A percentile compares a stretch with the other conserved stretches of the same genome.
Conservation (phyloP, 1,284 basidiomycete genomes). For the Puccinia coronata region DNA sequence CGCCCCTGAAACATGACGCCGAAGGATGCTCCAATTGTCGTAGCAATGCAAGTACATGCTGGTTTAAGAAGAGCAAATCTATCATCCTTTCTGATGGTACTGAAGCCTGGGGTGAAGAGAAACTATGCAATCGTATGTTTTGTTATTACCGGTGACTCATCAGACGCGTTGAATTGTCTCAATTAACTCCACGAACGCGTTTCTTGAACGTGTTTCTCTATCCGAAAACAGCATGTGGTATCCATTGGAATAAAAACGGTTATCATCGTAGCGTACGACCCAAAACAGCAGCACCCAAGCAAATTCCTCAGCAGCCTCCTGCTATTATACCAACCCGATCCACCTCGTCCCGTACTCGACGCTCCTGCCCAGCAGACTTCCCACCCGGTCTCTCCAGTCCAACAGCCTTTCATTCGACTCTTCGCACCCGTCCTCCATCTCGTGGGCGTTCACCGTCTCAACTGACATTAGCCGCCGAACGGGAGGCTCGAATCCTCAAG, state of each 20-base stretch:
- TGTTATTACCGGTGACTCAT: not conserved
- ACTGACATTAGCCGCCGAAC: conserved; percentile 40
- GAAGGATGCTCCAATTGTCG: conserved; percentile 43
- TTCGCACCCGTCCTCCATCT: not conserved
- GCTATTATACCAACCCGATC: not conserved
- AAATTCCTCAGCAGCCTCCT: conserved; percentile 1
- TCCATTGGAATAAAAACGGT: conserved; percentile 47
- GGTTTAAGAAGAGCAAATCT: conserved; percentile 40
- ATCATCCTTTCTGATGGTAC: conserved; percentile 21
- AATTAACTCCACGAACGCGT: not conserved
- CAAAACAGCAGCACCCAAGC: conserved; percentile 24
- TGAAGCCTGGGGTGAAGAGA: conserved; percentile 43
- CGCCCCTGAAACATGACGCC: conserved; percentile 26
- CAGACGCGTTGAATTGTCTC: not conserved
- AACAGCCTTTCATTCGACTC: conserved; percentile 23
- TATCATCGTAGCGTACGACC: conserved; percentile 28
- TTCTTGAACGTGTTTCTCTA: no score
- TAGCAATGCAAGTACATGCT: conserved; percentile 32
- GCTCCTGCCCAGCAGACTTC: not conserved
- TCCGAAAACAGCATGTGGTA: conserved; percentile 41
- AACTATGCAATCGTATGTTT: conserved; percentile 41
- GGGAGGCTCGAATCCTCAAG: conserved; percentile 42
- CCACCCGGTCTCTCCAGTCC: conserved; percentile 36
- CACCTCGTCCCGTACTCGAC: conserved; percentile 33
- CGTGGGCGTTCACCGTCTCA: conserved; percentile 40